These are phyloP conservation scores for Aureobasidium lini DNA, from an alignment of 2,329 filamentous ascomycete species.

Conservation along the genomic window DNA sequence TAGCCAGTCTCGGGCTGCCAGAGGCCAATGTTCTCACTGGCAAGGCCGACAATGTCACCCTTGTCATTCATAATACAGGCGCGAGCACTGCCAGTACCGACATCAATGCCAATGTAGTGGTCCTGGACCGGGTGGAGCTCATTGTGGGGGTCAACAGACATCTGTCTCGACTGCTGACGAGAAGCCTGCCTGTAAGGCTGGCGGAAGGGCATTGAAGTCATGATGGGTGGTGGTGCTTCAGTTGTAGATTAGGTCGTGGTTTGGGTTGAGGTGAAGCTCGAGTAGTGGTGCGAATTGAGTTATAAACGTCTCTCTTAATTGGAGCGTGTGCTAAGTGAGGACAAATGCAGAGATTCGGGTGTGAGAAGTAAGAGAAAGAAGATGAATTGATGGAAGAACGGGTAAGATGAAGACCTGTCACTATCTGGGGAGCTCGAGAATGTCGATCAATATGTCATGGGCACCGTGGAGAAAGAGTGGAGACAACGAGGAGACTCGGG, in stretches of 20 bases:
- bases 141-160: slow-evolving; percentile 47
- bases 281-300: neutral
- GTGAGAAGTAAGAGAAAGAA: neutral
- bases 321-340: slow-evolving; percentile 1
- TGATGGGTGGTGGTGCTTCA: slow-evolving; percentile 6
- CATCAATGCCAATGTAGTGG: slow-evolving; percentile 81
- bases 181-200: slow-evolving; percentile 27
- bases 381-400: neutral
- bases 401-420: neutral
- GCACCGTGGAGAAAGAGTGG: neutral
- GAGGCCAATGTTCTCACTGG: slow-evolving; percentile 45
- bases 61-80: slow-evolving; percentile 91
- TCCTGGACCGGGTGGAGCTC: slow-evolving; percentile 50
- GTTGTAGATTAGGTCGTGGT: neutral
- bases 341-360: neutral
- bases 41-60: slow-evolving; percentile 69
- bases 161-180: slow-evolving; percentile 37
- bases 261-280: neutral
- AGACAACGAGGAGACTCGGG: slow-evolving; percentile 7
- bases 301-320: neutral
- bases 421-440: neutral
- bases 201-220: slow-evolving; percentile 16
- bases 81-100: slow-evolving; percentile 89
- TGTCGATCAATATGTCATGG: neutral
- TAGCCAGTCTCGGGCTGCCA: slow-evolving; percentile 49